Evolutionary conservation across 2,329 filamentous ascomycete species (phyloP).

Genomic region (Daldinia sp.): DNA sequence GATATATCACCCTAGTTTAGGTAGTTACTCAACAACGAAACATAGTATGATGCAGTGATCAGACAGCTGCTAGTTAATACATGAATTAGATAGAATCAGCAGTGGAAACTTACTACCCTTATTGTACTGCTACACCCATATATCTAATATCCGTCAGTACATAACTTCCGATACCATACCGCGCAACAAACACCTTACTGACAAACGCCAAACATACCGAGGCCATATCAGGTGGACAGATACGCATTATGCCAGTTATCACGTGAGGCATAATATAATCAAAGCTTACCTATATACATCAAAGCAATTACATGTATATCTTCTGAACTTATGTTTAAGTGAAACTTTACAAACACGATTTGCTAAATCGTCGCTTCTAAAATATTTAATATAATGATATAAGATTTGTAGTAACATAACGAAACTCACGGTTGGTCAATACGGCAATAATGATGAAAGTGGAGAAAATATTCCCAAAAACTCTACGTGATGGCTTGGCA

Average conservation of each 20-base stretch:
- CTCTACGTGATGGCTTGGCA: conserved; percentile 1
- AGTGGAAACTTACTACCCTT: background rate
- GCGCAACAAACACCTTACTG: background rate
- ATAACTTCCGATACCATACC: background rate
- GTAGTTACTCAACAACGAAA: background rate
- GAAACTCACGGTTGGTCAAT: too few relatives aligned
- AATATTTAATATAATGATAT: background rate
- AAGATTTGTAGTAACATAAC: background rate
- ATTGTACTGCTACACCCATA: background rate
- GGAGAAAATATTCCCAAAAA: background rate
- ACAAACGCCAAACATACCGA: background rate
- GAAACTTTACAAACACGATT: too few relatives aligned
- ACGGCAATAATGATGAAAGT: background rate
- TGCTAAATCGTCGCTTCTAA: too few relatives aligned
- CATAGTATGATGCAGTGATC: background rate
- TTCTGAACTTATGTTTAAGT: too few relatives aligned
- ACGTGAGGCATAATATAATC: background rate
- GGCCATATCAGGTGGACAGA: background rate
- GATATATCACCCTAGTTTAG: too few relatives aligned
- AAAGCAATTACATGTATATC: too few relatives aligned
- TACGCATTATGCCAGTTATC: background rate
- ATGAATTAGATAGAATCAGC: background rate
- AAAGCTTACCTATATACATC: too few relatives aligned
- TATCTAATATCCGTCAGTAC: background rate
- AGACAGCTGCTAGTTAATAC: background rate